A percentile compares a stretch with the other conserved stretches of the same genome.
These are phyloP conservation scores for Aspergillus sp. DNA, from an alignment of 2,329 filamentous ascomycete genomes.

Conservation along the genomic window DNA sequence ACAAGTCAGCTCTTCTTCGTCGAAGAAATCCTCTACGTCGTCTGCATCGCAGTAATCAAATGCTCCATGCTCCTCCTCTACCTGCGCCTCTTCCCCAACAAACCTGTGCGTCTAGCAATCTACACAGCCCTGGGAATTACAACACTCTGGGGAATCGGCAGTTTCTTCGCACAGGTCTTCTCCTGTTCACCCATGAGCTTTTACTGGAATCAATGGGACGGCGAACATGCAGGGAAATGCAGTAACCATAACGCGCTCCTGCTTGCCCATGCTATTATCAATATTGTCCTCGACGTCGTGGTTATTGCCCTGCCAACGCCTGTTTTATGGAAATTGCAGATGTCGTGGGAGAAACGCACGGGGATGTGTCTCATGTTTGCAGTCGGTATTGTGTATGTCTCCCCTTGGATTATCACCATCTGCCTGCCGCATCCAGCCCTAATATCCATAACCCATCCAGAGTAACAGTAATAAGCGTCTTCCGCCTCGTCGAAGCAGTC, in stretches of 20 bases:
- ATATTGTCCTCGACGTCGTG: background rate
- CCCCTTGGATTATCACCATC: too few species aligned
- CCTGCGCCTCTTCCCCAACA: constrained; percentile 1
- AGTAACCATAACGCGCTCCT: background rate
- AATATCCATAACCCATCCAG: too few species aligned
- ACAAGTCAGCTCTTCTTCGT: constrained; percentile 1
- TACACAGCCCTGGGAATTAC: background rate
- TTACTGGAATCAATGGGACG: constrained; percentile 2
- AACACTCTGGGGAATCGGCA: background rate
- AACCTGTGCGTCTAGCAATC: background rate
- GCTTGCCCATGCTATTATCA: background rate
- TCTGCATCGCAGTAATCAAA: background rate
- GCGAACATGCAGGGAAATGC: background rate
- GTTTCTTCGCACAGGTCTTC: background rate
- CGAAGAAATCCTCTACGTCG: background rate
- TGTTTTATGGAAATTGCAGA: background rate
- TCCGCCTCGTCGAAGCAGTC: background rate
- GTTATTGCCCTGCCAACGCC: constrained; percentile 1
- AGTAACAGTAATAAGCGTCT: background rate
- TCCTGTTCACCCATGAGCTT: background rate
- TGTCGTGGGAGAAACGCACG: background rate
- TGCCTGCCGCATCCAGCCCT: too few species aligned
- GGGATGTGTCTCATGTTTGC: constrained; percentile 3
- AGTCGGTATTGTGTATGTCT: background rate
- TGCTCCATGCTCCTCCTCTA: constrained; percentile 4